These are phyloP conservation scores for Globisporangium cylindrosporum DNA, from an alignment of 352 stramenopile species.

Conservation along the genomic window DNA sequence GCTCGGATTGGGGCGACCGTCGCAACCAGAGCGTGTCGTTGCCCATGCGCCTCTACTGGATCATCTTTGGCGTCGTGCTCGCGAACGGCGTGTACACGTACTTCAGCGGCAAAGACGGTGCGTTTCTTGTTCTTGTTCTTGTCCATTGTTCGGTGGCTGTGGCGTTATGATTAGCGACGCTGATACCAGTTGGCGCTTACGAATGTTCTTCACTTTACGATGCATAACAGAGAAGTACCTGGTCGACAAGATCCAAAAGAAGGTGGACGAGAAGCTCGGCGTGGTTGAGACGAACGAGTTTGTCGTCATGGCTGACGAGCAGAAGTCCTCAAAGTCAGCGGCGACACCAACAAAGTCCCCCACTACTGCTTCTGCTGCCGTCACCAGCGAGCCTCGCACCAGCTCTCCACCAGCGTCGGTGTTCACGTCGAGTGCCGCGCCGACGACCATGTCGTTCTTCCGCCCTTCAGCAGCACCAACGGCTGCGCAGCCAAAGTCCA, in stretches of 20 bases:
- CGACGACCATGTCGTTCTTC: conserved; percentile 37
- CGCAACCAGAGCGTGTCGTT: conserved; percentile 59
- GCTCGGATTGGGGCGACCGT: conserved; percentile 74
- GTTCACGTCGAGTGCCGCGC: conserved; percentile 15
- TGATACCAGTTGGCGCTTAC: not conserved
- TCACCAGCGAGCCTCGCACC: not conserved
- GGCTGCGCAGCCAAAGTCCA: conserved; percentile 24
- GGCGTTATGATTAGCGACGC: not conserved
- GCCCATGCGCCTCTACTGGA: conserved; percentile 73
- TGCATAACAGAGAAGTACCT: conserved; percentile 38
- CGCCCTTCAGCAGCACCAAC: conserved; percentile 10
- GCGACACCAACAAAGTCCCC: not conserved
- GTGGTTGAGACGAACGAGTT: conserved; percentile 47
- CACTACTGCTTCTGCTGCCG: not conserved
- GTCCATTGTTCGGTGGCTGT: not conserved
- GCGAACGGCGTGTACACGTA: conserved; percentile 64
- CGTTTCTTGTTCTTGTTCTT: not conserved
- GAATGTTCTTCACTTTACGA: not conserved
- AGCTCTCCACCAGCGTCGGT: conserved; percentile 19
- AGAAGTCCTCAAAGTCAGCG: conserved; percentile 3
- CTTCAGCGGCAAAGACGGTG: conserved; percentile 44
- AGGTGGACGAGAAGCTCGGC: conserved; percentile 52
- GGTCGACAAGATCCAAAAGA: conserved; percentile 51
- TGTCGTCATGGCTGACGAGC: conserved; percentile 24
- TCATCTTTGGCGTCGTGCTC: conserved; percentile 55